Conservation (phyloP, 225 moss, liverwort and hornwort genomes). For the Anthoceros angustus region DNA sequence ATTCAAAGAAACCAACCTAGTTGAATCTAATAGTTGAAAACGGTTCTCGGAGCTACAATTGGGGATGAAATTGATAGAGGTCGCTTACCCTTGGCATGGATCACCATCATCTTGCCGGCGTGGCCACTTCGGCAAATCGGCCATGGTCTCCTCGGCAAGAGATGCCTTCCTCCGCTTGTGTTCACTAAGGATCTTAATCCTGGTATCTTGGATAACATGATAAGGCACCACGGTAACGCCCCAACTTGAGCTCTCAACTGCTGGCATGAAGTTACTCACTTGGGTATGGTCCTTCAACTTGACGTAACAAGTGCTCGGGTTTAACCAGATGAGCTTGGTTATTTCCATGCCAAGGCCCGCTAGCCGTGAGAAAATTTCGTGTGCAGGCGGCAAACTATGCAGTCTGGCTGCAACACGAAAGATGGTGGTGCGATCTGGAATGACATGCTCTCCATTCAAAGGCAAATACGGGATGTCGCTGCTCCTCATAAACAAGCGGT, state of each 20-base stretch:
- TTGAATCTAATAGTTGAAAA: too few species aligned
- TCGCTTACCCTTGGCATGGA: too few species aligned
- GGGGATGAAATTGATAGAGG: too few species aligned
- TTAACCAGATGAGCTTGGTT: constrained; percentile 31
- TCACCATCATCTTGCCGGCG: too few species aligned
- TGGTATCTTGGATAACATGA: too few species aligned
- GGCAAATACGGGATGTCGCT: constrained; percentile 36
- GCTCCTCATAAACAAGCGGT: constrained; percentile 27
- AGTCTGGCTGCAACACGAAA: constrained; percentile 29
- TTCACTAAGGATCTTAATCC: too few species aligned
- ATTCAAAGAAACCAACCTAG: too few species aligned
- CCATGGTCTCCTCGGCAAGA: too few species aligned
- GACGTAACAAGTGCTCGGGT: constrained; percentile 35
- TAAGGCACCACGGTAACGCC: constrained; percentile 16
- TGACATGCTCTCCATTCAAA: constrained; percentile 28
- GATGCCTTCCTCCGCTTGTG: too few species aligned
- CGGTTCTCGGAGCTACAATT: too few species aligned
- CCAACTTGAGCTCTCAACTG: constrained; percentile 10
- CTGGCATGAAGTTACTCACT: constrained; percentile 13
- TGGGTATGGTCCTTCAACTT: constrained; percentile 24
- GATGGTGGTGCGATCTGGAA: constrained; percentile 32
- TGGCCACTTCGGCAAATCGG: too few species aligned
- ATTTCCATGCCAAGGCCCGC: constrained; percentile 18
- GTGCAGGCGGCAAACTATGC: constrained; percentile 33
- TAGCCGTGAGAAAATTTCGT: constrained; percentile 32